These are phyloP conservation scores for Phytophthora ramorum DNA, from an alignment of 352 stramenopile species.

Conservation along the genomic window DNA sequence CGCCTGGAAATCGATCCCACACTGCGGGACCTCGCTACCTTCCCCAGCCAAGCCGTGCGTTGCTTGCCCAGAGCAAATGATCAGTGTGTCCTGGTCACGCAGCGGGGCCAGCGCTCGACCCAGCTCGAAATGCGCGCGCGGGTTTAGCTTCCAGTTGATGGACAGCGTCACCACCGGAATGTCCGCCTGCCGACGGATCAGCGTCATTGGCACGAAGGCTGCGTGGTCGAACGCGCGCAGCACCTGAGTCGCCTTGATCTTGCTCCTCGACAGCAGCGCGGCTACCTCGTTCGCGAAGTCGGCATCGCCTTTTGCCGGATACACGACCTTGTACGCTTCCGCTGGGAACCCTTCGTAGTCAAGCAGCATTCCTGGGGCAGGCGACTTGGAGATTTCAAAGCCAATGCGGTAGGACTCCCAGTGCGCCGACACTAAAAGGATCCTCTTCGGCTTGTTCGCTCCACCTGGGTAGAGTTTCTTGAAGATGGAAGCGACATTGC, in stretches of 20 bases:
- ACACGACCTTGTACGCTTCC: slow-evolving; percentile 85
- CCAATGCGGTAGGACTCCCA: slow-evolving; percentile 70
- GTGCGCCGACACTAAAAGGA: slow-evolving; percentile 89
- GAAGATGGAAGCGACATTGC: slow-evolving; percentile 56
- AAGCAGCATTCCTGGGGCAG: slow-evolving; percentile 72
- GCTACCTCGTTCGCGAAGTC: slow-evolving; percentile 75
- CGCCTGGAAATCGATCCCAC: slow-evolving; percentile 45
- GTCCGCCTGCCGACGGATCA: slow-evolving; percentile 84
- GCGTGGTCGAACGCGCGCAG: slow-evolving; percentile 90
- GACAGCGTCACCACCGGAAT: slow-evolving; percentile 90
- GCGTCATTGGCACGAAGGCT: slow-evolving; percentile 87
- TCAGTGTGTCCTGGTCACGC: slow-evolving; percentile 78
- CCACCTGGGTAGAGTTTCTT: slow-evolving; percentile 52
- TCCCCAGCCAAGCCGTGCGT: slow-evolving; percentile 38
- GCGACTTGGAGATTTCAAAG: slow-evolving; percentile 67
- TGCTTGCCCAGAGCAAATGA: slow-evolving; percentile 83
- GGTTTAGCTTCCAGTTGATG: slow-evolving; percentile 64
- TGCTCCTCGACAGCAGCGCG: slow-evolving; percentile 53
- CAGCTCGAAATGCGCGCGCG: slow-evolving; percentile 66
- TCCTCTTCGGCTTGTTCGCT: slow-evolving; percentile 52
- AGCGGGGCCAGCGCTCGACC: slow-evolving; percentile 68
- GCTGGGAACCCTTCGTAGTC: slow-evolving; percentile 91
- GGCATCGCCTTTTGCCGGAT: slow-evolving; percentile 70
- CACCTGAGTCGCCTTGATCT: slow-evolving; percentile 58
- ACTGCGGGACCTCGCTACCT: slow-evolving; percentile 21